These are phyloP conservation scores for Alternaria panax DNA, from an alignment of 2,329 filamentous ascomycete genomes.

Conservation along the genomic window DNA sequence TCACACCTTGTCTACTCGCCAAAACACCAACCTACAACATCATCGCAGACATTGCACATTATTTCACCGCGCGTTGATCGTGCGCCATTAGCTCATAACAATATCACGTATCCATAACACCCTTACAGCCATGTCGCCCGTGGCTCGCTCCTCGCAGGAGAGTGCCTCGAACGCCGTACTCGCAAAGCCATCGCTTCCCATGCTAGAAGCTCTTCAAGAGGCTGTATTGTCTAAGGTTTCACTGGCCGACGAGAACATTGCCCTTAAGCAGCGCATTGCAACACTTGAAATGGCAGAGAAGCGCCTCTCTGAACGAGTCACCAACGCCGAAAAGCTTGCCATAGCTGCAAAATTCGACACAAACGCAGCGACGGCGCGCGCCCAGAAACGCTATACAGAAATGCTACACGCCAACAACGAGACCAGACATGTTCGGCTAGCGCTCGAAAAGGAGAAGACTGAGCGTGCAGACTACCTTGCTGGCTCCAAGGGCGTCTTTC, in stretches of 20 bases:
- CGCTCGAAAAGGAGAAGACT: neutral
- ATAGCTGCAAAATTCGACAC: neutral
- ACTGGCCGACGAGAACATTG: neutral
- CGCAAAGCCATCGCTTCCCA: neutral
- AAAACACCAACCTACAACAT: neutral
- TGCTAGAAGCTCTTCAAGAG: neutral
- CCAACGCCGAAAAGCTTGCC: neutral
- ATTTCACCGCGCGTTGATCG: neutral
- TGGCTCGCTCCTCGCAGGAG: neutral
- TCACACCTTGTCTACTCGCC: neutral
- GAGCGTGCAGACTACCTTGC: neutral
- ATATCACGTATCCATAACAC: neutral
- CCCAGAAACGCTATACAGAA: conserved; percentile 10
- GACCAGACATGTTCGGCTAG: neutral
- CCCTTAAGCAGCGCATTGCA: conserved; percentile 3
- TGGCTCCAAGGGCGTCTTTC: neutral
- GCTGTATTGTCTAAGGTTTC: neutral
- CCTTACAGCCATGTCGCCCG: neutral
- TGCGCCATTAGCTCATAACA: neutral
- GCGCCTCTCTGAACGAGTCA: neutral
- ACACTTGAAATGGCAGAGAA: neutral
- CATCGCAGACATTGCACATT: neutral
- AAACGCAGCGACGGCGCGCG: conserved; percentile 7
- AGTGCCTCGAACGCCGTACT: neutral
- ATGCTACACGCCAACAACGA: conserved; percentile 15